Percentiles rank a stretch among this genome's conserved stretches.
phyloP scores from a whole-genome alignment of 139 green algal genomes.

The Micromonas commoda region DNA sequence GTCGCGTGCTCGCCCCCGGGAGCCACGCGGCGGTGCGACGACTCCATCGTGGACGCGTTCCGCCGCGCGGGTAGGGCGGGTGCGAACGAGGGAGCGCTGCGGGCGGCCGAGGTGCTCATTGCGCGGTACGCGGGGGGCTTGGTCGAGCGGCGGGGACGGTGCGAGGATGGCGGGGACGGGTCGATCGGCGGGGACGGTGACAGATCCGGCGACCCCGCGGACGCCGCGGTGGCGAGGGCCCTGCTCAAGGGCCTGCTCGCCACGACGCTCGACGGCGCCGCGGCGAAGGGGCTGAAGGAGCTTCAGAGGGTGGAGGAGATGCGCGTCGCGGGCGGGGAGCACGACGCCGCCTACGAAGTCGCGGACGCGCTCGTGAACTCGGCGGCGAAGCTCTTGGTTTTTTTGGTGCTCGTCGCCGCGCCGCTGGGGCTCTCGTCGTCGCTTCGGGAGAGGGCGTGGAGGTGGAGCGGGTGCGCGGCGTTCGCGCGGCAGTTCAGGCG shows the following conservation, averaged over 20 bases:
- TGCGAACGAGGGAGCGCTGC: background rate
- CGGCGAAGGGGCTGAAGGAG: conserved; percentile 7
- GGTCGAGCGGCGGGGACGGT: background rate
- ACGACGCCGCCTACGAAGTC: background rate
- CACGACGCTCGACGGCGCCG: conserved; percentile 1
- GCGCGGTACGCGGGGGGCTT: background rate
- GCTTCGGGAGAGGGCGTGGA: background rate
- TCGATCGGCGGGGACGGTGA: background rate
- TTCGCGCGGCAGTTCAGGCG: background rate
- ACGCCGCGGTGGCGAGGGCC: background rate
- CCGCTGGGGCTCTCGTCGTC: background rate
- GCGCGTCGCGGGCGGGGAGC: conserved; percentile 12
- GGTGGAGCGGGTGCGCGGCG: background rate
- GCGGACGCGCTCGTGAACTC: conserved; percentile 10
- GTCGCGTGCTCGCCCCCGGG: background rate
- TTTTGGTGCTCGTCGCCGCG: background rate
- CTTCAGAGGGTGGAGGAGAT: background rate
- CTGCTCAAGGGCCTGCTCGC: conserved; percentile 2
- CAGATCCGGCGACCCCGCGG: background rate
- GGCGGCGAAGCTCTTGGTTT: background rate
- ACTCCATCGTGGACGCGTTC: background rate
- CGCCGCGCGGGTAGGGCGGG: background rate
- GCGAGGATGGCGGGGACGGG: background rate
- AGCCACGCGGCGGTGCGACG: background rate
- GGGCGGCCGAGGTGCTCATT: background rate